Evolutionary conservation across 805 yeast genomes (phyloP), one percentile per base, ranked within the genome.

Genomic region (Candida rishiriensis): DNA sequence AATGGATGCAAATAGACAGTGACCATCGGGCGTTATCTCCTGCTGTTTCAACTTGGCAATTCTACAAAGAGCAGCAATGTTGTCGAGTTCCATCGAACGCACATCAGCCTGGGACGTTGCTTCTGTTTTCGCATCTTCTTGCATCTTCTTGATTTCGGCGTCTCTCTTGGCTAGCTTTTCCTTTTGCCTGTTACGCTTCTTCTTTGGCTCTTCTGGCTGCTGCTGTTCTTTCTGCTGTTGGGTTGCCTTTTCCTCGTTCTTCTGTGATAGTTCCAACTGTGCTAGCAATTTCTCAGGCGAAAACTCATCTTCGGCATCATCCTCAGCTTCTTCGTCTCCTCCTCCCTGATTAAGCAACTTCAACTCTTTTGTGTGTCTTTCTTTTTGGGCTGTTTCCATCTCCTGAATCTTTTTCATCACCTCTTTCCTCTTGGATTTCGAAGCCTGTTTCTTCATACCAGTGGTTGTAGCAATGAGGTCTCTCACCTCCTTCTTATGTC

Each of bases 11-110:
- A 88, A 93, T 29, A 91, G 67, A 71, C 99, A 93, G 62, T 91
- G 91, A 0, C 98, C 99, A 63, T 91, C 98, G 0, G 98, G 96
- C 47, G 74, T 70, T 38, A 89, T 85, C 52, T 89, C 95, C 48
- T 72, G 65, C 51, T 83, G 81, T 16, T 50, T 57, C n/a, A 88
- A 66, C 4, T 72, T 66, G 29, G 73, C 68, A 21, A 73, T 43
- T 2, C 58, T 52, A 48, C 93, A 77, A 26, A 83, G 57, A 32
- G 69, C 69, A 15, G 70, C 71, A 60, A 91, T 72, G 39, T 81
- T 78, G 12, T 80, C 85, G 45, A 79, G 72, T 66, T 91, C 98
- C 16, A 85, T 77, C 39, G 76, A 75, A 30, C 89, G 71, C 52
- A 79, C 69, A 60, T 91, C 88, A 0, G 89, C 85, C 49, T 75